Evolutionary conservation across 805 yeast genomes (phyloP).

Genomic region (Candida silvatica): DNA sequence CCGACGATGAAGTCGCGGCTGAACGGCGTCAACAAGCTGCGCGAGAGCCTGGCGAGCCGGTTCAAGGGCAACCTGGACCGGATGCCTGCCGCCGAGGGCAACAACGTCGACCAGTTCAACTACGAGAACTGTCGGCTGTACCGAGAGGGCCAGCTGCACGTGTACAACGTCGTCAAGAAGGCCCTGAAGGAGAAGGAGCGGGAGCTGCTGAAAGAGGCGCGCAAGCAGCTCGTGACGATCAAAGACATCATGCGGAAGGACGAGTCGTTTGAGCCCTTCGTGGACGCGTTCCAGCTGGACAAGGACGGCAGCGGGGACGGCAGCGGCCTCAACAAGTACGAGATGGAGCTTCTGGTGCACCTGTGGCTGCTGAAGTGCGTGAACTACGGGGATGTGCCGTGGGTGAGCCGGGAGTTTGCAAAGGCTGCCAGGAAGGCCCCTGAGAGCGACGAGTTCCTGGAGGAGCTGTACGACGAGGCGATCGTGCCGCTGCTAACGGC

Average conservation of each 20-base stretch:
- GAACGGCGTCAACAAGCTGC: slow-evolving; percentile 53
- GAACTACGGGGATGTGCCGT: slow-evolving; percentile 3
- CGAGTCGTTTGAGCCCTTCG: slow-evolving; percentile 6
- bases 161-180: slow-evolving; percentile 29
- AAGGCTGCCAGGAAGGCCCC: not conserved
- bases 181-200: slow-evolving; percentile 35
- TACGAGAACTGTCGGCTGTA: slow-evolving; percentile 26
- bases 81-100: slow-evolving; percentile 5
- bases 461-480: slow-evolving; percentile 5
- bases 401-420: not conserved
- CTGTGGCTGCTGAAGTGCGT: slow-evolving; percentile 15
- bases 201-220: slow-evolving; percentile 25
- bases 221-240: slow-evolving; percentile 15
- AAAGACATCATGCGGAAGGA: slow-evolving; percentile 19
- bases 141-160: slow-evolving; percentile 30
- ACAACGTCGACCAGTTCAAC: slow-evolving; percentile 5
- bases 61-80: slow-evolving; percentile 16
- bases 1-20: slow-evolving; percentile 43
- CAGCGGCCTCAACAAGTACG: slow-evolving; percentile 10
- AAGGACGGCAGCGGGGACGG: too few species aligned
- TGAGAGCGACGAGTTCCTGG: slow-evolving; percentile 5
- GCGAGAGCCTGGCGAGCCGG: slow-evolving; percentile 45
- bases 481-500: slow-evolving; percentile 3
- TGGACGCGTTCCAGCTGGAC: slow-evolving; percentile 6
- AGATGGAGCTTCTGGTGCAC: slow-evolving; percentile 14